A percentile compares a stretch with the other conserved stretches of the same genome.
Evolutionary conservation across 257 asterid genomes (phyloP).

Genomic region (Buddleja alternifolia): DNA sequence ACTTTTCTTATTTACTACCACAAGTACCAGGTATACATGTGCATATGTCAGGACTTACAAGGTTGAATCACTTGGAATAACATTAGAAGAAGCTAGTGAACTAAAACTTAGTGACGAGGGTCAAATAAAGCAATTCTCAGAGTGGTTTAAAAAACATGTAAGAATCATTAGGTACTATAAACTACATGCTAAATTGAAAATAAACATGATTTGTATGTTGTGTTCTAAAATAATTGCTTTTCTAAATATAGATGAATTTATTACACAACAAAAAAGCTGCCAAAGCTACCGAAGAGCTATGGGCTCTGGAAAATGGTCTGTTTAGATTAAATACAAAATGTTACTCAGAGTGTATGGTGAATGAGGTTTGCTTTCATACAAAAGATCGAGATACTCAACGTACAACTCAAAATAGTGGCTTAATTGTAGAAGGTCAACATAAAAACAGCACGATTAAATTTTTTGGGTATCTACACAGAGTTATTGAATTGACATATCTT

Average conservation of each 20-base stretch:
- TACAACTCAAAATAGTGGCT: constrained; percentile 6
- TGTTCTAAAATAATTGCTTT: no score
- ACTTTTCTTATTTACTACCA: background rate
- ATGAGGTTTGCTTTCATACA: constrained; percentile 17
- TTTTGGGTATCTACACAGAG: background rate
- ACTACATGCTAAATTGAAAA: background rate
- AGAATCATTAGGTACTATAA: background rate
- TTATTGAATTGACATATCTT: constrained; percentile 11
- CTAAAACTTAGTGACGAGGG: background rate
- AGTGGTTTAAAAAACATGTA: background rate
- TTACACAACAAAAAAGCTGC: background rate
- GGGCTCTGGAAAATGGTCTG: constrained; percentile 16
- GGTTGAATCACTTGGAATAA: background rate
- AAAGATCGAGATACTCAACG: background rate
- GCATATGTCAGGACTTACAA: background rate
- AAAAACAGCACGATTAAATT: background rate
- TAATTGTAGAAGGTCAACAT: constrained; percentile 15
- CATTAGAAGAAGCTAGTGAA: background rate
- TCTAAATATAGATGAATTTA: no score
- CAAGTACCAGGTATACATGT: background rate
- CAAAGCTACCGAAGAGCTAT: background rate
- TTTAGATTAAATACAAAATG: background rate
- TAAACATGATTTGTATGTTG: no score
- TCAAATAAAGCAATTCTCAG: background rate
- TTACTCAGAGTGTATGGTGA: background rate